Evolutionary conservation across 2,329 filamentous ascomycete species (phyloP), one percentile per base, ranked within the genome.

Genomic region (Zalaria sp.): DNA sequence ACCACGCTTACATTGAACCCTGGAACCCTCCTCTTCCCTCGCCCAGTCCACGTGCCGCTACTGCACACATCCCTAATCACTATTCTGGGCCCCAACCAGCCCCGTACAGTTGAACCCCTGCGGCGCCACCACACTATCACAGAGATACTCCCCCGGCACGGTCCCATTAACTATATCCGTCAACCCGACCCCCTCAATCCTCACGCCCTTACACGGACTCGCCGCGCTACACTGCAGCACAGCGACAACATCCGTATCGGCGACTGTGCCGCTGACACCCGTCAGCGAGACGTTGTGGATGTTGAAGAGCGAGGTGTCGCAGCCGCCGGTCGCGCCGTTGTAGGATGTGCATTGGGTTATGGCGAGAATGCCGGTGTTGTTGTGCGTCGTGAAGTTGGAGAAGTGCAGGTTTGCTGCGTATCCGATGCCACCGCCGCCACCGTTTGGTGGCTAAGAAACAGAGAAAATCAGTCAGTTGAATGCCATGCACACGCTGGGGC

Each of bases 391-490:
- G 34, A 51, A 53, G 44, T 45, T 34, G n/a, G 35, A 34, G 39
- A 37, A 44, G 27, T 47, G 49, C 35, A 68, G 54, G 35, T 64
- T 60, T 11, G 55, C 50, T 1, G 57, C 58, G 39, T 57, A 63
- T 6, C 73, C 73, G 0, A 68, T 50, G 3, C 73, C 74, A 10
- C 70, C 73, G 7, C 73, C 73, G 2, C 72, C 74, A 10, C 74
- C 73, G 47, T 79, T 77, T 1, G 72, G 73, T 11, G 47, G 62
- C 3, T 45, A 40, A 46, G 29, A 6, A 32, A 32, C n/a, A n/a
- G n/a, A n/a, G n/a, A n/a, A n/a, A 32, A 32, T 32, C 29, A 6
- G 29, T 32, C 29, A 32, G 29, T 32, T n/a, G n/a, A n/a, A n/a
- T n/a, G n/a, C n/a, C n/a, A n/a, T n/a, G n/a, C n/a, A n/a, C n/a